A percentile compares a stretch with the other conserved stretches of the same genome.
Conservation (phyloP, 202 grass and related monocot species). For the Dendrocalamus latiflorus region DNA sequence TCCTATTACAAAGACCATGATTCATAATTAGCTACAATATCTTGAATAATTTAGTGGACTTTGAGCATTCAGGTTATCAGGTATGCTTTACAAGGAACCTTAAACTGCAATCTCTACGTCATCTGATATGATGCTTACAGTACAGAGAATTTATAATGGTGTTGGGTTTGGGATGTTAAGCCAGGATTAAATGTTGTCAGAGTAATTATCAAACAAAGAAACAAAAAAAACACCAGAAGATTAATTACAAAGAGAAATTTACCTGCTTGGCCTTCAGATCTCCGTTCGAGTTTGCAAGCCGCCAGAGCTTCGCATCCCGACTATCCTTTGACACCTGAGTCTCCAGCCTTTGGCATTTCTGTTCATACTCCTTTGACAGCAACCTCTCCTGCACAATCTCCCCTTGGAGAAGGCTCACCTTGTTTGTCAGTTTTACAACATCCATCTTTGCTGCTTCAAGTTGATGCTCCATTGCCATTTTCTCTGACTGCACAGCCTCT, state of each 20-base stretch:
- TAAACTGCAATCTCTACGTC: neutral
- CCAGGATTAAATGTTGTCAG: neutral
- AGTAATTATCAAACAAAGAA: neutral
- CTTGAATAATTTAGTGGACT: neutral
- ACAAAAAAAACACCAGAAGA: neutral
- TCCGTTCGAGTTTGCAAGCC: constrained; percentile 40
- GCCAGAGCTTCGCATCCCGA: constrained; percentile 42
- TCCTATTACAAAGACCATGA: constrained; percentile 49
- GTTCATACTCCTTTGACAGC: constrained; percentile 50
- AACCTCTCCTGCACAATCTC: constrained; percentile 54
- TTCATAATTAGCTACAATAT: neutral
- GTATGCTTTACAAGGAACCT: neutral
- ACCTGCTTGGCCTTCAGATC: constrained; percentile 83
- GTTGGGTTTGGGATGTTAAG: neutral
- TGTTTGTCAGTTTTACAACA: constrained; percentile 49
- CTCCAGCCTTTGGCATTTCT: constrained; percentile 62
- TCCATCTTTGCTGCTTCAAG: constrained; percentile 58
- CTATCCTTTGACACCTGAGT: constrained; percentile 49
- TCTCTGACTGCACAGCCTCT: constrained; percentile 46
- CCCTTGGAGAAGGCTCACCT: constrained; percentile 59
- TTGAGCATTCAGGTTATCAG: neutral
- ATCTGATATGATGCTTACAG: neutral
- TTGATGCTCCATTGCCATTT: constrained; percentile 39
- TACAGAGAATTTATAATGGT: neutral
- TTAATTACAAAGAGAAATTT: constrained; percentile 13